Base-by-base conservation (phyloP, 148 eudicot genomes). In the Agrostemma githago region DNA sequence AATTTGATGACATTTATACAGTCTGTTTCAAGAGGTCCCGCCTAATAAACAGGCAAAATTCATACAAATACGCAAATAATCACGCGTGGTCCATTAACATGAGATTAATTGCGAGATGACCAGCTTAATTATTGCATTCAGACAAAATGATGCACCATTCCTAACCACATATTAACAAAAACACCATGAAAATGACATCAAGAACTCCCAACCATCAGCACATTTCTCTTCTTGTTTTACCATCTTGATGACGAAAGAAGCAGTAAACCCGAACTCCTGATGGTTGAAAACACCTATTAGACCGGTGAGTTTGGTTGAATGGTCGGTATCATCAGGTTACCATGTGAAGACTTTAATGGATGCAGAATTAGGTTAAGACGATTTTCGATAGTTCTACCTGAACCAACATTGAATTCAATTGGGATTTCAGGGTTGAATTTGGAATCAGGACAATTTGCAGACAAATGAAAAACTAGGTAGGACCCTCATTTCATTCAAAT, bases 71-170 rank as follows among this genome's bases (percentile, higher is more conserved):
- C 56, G 9, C 56, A 48, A 10, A 8, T 12, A 51, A 38, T 74
- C 74, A 73, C 78, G 58, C 72, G 64, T 79, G 78, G 63, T 37
- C 78, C 38, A 66, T 74, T 60, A 53, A 62, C 74, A 74, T 74
- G 42, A 70, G 16, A 51, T 51, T 51, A 51, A 0, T 51, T 51
- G 56, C 11, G 14, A 51, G 56, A 3, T 51, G 3, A 51, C 14
- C 56, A 51, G 59, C 73, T 68, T 74, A 60, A 57, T 68, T 21
- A 7, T 68, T 51, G 39, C n/a, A 0, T 38, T 66, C 46, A 53
- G 63, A 16, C 26, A 71, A 62, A 64, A 63, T 42, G 62, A 65
- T 51, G 70, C 16, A 42, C 20, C 70, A 70, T 60, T 72, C 26
- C 26, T 26, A 57, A 71, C 71, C 56, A 51, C 56, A 51, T 51